Evolutionary conservation across 768 basidiomycete genomes (phyloP).

Genomic region (Lactarius psammicola): DNA sequence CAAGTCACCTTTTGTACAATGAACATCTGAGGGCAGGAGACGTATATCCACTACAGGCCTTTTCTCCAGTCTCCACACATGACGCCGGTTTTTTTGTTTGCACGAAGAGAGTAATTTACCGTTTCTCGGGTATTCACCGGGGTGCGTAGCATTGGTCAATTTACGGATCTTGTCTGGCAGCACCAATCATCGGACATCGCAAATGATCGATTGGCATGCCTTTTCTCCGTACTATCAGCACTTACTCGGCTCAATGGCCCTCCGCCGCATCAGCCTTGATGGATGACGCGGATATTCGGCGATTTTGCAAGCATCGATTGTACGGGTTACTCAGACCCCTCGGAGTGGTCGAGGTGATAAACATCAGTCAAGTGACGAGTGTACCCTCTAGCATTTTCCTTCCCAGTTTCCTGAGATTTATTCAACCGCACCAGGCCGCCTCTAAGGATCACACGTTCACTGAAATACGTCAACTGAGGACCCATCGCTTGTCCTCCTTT

Average conservation of each 20-base stretch:
- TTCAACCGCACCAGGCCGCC: background rate
- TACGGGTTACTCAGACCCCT: background rate
- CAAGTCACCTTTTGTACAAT: background rate
- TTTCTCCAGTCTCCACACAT: background rate
- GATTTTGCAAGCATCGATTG: background rate
- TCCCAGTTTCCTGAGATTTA: background rate
- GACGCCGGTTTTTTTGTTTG: background rate
- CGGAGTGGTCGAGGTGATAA: background rate
- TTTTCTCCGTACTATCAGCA: background rate
- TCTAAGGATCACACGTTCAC: background rate
- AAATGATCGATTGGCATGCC: background rate
- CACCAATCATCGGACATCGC: background rate
- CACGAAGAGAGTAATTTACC: background rate
- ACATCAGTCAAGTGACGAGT: background rate
- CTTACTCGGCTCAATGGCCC: background rate
- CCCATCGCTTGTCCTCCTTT: background rate
- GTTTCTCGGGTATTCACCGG: background rate
- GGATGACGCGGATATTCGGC: background rate
- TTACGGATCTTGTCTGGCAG: background rate
- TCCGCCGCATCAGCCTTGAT: background rate
- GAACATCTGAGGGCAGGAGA: background rate
- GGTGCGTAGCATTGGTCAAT: background rate
- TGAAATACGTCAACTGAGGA: background rate
- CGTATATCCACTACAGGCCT: background rate
- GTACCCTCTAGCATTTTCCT: background rate